Conservation (phyloP, 768 basidiomycete species). For the Pleurotus platypus region DNA sequence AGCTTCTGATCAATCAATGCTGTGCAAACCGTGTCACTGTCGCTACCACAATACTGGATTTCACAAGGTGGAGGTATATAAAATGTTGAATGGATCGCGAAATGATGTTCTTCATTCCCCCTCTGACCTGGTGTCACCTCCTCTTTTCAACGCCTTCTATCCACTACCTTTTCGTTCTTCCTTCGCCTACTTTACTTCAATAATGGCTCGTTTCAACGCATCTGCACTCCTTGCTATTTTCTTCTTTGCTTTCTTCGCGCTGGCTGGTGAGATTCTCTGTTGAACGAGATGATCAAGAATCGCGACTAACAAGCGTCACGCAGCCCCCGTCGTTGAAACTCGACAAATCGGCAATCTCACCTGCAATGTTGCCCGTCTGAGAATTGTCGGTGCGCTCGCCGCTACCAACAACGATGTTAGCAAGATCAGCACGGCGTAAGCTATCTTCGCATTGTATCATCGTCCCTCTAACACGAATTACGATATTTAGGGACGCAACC, state of each 20-base stretch:
- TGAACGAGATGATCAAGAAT: background rate
- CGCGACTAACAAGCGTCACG: background rate
- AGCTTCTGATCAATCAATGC: too few relatives aligned
- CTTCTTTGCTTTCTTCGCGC: background rate
- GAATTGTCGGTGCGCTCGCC: slow-evolving; percentile 9
- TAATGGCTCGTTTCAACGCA: slow-evolving; percentile 7
- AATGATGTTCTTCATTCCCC: background rate
- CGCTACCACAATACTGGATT: too few relatives aligned
- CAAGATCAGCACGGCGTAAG: slow-evolving; percentile 4
- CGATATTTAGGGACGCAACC: slow-evolving; percentile 2
- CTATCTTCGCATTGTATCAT: background rate
- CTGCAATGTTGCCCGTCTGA: slow-evolving; percentile 9
- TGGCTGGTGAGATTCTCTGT: background rate
- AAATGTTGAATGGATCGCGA: background rate
- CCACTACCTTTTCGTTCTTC: background rate
- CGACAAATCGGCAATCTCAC: slow-evolving; percentile 10
- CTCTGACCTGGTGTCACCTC: slow-evolving; percentile 9
- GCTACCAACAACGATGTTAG: background rate
- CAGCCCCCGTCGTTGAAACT: slow-evolving; percentile 1
- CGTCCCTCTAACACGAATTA: background rate
- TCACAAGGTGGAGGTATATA: background rate
- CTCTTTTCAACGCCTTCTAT: background rate
- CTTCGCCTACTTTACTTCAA: background rate
- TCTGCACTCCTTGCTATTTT: slow-evolving; percentile 2
- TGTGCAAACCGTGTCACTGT: too few relatives aligned